Base-by-base conservation (phyloP, 768 basidiomycete species). In the Astraeus odoratus region DNA sequence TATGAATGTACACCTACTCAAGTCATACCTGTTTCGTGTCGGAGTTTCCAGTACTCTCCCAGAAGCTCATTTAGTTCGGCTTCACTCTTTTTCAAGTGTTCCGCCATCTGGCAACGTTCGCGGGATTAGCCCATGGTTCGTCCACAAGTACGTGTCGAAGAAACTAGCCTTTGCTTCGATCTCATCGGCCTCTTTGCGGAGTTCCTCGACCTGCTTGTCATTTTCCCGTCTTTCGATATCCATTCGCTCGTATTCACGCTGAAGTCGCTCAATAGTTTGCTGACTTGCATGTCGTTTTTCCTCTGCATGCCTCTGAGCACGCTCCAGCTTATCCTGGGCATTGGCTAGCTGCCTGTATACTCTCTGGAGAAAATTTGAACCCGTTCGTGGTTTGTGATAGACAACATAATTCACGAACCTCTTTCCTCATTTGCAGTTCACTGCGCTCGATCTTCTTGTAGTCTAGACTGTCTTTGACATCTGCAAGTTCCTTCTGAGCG, bases 221-320 rank as follows among this genome's bases (percentile, higher is more conserved):
- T 87, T 88, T 44, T 87, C 84, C 37, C 81, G 69, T 39, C 90
- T 72, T 57, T 87, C 87, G 13, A 77, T 52, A 15, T 74, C 77
- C 85, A 90, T 89, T 50, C 82, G 74, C 37, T 85, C 80, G 58
- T 87, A 90, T 64, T 92, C 86, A 29, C 67, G 73, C 57, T 90
- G 81, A 16, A 95, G 69, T 10, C 80, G 75, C 41, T 85, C 82
- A 45, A 93, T 81, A 6, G 80, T 83, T 48, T 77, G 73, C 50
- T 83, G 81, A 53, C 79, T 83, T n/a, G 81, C 75, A 10, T 71
- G 55, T 44, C 83, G 81, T 61, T 86, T 86, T 46, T 93, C 90
- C 60, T 87, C 85, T 5, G 83, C 82, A 50, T 86, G 83, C 49
- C 76, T 74, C 57, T 87, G 81, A 1, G 86, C 83, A 22, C 87